phyloP scores from a whole-genome alignment of 805 yeast genomes.

The Hanseniaspora mollemarum region DNA sequence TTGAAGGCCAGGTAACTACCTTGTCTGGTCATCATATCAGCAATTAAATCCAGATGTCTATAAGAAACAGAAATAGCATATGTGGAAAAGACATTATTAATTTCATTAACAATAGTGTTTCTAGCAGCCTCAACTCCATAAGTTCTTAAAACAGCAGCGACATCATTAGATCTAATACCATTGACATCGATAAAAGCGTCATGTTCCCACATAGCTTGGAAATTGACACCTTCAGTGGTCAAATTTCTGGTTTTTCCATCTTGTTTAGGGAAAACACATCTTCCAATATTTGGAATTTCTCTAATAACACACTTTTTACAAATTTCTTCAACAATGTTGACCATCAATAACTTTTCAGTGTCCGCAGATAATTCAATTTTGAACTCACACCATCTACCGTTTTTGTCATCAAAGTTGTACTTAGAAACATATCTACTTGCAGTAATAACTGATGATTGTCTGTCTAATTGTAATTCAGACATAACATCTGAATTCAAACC shows the following conservation, averaged over 20 bases:
- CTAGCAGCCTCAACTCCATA: conserved; percentile 99
- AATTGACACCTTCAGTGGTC: conserved; percentile 96
- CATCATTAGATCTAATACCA: conserved; percentile 82
- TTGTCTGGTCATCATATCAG: conserved; percentile 98
- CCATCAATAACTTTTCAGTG: conserved; percentile 90
- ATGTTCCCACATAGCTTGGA: conserved; percentile 96
- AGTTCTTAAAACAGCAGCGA: conserved; percentile 74
- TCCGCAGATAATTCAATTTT: conserved; percentile 71
- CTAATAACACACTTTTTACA: conserved; percentile 86
- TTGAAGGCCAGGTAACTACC: conserved; percentile 93
- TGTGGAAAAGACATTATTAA: conserved; percentile 87
- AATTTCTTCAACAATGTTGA: conserved; percentile 84
- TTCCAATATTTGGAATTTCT: conserved; percentile 80
- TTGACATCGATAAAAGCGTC: conserved; percentile 85
- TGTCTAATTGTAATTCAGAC: conserved; percentile 59
- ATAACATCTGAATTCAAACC: conserved; percentile 28
- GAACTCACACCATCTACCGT: conserved; percentile 90
- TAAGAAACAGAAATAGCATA: conserved; percentile 87
- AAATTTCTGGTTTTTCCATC: conserved; percentile 55
- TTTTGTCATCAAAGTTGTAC: conserved; percentile 79
- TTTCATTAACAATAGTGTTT: conserved; percentile 91
- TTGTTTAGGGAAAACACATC: conserved; percentile 76
- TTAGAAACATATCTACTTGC: conserved; percentile 61
- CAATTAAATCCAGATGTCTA: conserved; percentile 92
- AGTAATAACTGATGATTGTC: conserved; percentile 72